These are phyloP conservation scores for Eucalyptus curtisii DNA, from an alignment of 345 rosid species.

Conservation along the genomic window DNA sequence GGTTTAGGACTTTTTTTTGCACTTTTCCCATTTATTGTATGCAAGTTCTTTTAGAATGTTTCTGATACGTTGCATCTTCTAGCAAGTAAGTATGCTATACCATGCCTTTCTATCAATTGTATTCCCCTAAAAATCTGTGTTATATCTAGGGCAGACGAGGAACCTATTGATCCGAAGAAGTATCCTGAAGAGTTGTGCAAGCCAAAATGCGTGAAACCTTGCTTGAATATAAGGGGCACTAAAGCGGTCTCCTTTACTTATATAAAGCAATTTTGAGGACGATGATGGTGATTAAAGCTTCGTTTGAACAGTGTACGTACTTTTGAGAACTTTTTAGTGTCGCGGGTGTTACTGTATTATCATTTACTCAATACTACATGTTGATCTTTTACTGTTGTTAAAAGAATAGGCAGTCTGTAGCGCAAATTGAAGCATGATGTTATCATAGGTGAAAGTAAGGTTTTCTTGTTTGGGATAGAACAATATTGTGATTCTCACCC, in stretches of 20 bases:
- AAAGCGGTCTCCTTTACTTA: not conserved
- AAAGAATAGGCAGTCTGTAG: not conserved
- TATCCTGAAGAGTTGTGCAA: constrained; percentile 53
- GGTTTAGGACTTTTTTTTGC: no score
- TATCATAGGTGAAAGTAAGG: not conserved
- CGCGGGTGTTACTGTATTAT: not conserved
- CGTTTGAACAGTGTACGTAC: not conserved
- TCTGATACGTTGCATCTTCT: not conserved
- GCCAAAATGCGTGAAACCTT: constrained; percentile 48
- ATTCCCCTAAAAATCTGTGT: not conserved
- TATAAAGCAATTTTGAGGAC: not conserved
- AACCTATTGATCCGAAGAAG: constrained; percentile 42
- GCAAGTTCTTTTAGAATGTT: not conserved
- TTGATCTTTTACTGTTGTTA: not conserved
- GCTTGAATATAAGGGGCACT: constrained; percentile 32
- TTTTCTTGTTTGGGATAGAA: not conserved
- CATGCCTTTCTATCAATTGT: not conserved
- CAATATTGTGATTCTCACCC: not conserved
- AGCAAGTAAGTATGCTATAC: not conserved
- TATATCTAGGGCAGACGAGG: constrained; percentile 51
- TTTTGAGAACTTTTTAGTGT: not conserved
- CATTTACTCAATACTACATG: not conserved
- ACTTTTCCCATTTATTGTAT: not conserved
- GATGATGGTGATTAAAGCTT: not conserved
- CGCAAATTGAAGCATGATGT: not conserved